Evolutionary conservation across 257 asterid species (phyloP).

Genomic region (Solanum pimpinellifolium): DNA sequence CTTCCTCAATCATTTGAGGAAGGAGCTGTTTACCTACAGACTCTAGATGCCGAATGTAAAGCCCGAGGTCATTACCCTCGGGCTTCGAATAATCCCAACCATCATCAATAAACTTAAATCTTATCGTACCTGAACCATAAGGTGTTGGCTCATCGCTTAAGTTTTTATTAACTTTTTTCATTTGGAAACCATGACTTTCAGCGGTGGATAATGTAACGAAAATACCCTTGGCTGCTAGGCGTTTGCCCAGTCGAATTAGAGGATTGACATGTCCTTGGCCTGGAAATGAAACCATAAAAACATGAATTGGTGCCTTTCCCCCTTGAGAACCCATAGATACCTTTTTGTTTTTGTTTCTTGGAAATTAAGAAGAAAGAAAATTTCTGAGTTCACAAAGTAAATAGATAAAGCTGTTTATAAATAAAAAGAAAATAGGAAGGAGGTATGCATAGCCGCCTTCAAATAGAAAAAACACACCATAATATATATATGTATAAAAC

Average conservation of each 20-base stretch:
- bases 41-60: conserved; percentile 39
- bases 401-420: neutral
- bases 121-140: conserved; percentile 38
- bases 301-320: conserved; percentile 17
- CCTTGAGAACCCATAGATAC: conserved; percentile 18
- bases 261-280: conserved; percentile 85
- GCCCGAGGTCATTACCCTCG: conserved; percentile 7
- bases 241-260: conserved; percentile 54
- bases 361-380: neutral
- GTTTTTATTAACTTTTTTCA: conserved; percentile 32
- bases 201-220: conserved; percentile 53
- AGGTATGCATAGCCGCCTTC: neutral
- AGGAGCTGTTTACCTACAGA: conserved; percentile 28
- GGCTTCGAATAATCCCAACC: conserved; percentile 26
- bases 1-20: conserved; percentile 23
- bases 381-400: neutral
- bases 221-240: conserved; percentile 47
- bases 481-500: too few species aligned
- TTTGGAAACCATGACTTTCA: conserved; percentile 28
- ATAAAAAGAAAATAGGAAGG: neutral
- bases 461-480: neutral
- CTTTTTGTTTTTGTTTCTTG: neutral
- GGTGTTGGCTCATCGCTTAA: conserved; percentile 23
- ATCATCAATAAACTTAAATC: conserved; percentile 68
- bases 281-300: conserved; percentile 51